phyloP scores from a whole-genome alignment of 2,329 filamentous ascomycete species.

The Talaromyces sp. region DNA sequence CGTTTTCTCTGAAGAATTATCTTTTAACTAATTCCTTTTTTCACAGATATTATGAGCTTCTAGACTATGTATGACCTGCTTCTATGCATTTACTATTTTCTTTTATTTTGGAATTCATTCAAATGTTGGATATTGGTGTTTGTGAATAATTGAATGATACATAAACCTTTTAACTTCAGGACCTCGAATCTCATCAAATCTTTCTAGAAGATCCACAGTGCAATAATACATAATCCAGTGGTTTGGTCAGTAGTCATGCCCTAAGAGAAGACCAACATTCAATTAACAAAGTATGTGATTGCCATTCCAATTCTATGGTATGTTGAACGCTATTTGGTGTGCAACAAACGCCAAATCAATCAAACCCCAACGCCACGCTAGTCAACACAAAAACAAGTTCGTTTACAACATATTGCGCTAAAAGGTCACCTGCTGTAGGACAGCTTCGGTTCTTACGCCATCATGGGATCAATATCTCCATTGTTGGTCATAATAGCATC shows the following conservation, averaged over 20 bases:
- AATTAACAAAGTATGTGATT: too few species aligned
- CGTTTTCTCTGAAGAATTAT: not conserved
- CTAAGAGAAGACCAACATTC: too few species aligned
- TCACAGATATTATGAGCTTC: conserved; percentile 53
- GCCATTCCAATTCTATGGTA: conserved; percentile 1
- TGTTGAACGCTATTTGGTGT: not conserved
- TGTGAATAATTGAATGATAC: not conserved
- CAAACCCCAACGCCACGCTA: conserved; percentile 23
- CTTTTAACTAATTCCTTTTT: conserved; percentile 5
- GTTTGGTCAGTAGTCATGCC: too few species aligned
- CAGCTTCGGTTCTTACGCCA: conserved; percentile 25
- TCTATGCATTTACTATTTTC: not conserved
- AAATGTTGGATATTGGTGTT: not conserved
- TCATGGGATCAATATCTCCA: conserved; percentile 41
- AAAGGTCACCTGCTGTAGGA: not conserved
- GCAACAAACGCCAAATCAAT: conserved; percentile 14
- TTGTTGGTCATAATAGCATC: conserved; percentile 44
- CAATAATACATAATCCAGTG: too few species aligned
- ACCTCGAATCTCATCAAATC: too few species aligned
- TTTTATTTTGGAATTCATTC: not conserved
- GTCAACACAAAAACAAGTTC: conserved; percentile 3
- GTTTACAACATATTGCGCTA: not conserved
- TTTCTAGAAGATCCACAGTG: too few species aligned
- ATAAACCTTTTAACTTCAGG: not conserved
- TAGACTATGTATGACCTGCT: conserved; percentile 26